Evolutionary conservation across 2,329 filamentous ascomycete species (phyloP), one percentile per base, ranked within the genome.

Genomic region (Arthroderma sp.): DNA sequence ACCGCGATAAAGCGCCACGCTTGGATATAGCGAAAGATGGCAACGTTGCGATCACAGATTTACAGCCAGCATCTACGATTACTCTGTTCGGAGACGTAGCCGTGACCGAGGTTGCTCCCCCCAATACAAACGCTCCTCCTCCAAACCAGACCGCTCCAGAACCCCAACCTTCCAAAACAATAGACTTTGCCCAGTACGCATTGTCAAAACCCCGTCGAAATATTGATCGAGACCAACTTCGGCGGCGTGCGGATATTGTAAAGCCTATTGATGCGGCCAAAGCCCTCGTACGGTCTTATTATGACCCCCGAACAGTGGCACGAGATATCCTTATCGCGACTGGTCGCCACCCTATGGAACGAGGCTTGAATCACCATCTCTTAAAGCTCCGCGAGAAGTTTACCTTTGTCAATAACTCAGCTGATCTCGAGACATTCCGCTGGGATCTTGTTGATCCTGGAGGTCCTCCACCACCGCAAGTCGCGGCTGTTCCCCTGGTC

Each of bases 381-480:
- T 65, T 71, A 45, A 54, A 64, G 31, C 56, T 76, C 5, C 66
- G 63, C 33, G 58, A 61, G 5, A 64, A 57, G 3, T 64, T 75
- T 37, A 30, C 54, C 10, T 57, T 59, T 6, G 62, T 78, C 4
- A 64, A 69, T 37, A 56, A 58, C 40, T 58, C 59, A 6, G 66
- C 70, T 4, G 75, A 81, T 55, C 59, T 81, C 8, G 68, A 65
- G 30, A 80, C 75, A 0, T 69, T 82, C 40, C 66, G 70, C 44
- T 81, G 78, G 78, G 74, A 79, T 54, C 50, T 78, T 3, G 69
- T 81, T 22, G 78, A 81, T 54, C 74, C 74, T 22, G 72, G 70
- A 33, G 64, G 65, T 5, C 71, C 71, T 32, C 61, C 64, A 27
- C 43, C 54, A 27, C 55, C 56, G 29, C 50, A 55, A 40, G 54